phyloP scores from a whole-genome alignment of 768 basidiomycete species.

The Pleurotus sapidus region DNA sequence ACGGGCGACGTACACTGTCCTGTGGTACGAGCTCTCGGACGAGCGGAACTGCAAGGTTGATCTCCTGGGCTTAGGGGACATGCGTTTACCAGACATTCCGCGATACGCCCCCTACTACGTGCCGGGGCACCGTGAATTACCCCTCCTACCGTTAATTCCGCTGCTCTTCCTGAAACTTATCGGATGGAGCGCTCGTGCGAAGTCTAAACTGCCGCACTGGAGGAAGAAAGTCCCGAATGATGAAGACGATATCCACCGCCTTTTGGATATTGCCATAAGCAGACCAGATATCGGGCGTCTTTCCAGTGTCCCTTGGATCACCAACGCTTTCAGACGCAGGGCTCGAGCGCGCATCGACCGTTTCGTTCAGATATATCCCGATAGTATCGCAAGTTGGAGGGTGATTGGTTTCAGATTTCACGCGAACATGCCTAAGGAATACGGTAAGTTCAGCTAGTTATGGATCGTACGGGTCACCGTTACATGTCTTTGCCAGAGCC shows the following conservation, averaged over 20 bases:
- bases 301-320: background rate
- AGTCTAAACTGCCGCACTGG: conserved; percentile 26
- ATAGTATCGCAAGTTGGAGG: background rate
- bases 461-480: too few species aligned
- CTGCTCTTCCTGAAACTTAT: conserved; percentile 39
- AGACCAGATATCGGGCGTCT: background rate
- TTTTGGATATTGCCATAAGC: conserved; percentile 34
- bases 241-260: conserved; percentile 35
- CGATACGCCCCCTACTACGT: background rate
- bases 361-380: background rate
- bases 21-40: background rate
- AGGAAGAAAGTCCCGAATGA: conserved; percentile 36
- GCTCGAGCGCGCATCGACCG: background rate
- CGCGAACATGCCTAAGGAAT: too few species aligned
- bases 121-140: conserved; percentile 14
- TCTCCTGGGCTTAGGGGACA: background rate
- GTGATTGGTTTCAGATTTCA: background rate
- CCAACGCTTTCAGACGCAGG: background rate
- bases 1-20: background rate
- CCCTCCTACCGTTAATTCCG: conserved; percentile 33
- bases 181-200: conserved; percentile 39
- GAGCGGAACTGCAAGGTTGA: background rate
- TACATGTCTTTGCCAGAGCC: too few species aligned
- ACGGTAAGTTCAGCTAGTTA: too few species aligned
- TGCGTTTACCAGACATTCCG: background rate